A percentile compares a stretch with the other conserved stretches of the same genome.
Conservation (phyloP, 2,329 filamentous ascomycete species). For the Grosmannia penicillata region DNA sequence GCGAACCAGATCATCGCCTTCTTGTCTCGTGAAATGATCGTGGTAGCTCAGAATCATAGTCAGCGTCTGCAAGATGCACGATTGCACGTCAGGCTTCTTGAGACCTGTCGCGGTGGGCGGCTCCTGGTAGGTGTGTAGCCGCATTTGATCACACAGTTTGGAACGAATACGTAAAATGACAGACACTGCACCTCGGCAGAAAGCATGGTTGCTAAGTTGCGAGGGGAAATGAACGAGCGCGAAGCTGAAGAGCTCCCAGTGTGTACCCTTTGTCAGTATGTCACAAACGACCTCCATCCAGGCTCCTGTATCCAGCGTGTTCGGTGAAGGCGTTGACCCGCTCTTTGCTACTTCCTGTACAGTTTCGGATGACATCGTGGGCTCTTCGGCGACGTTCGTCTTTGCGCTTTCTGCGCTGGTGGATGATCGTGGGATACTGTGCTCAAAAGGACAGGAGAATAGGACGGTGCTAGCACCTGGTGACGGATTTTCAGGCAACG, state of each 20-base stretch:
- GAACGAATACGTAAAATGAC: slow-evolving; percentile 64
- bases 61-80: slow-evolving; percentile 75
- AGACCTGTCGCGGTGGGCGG: slow-evolving; percentile 66
- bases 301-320: slow-evolving; percentile 39
- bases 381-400: background rate
- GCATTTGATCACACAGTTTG: slow-evolving; percentile 70
- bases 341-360: background rate
- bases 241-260: slow-evolving; percentile 92
- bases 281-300: slow-evolving; percentile 68
- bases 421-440: background rate
- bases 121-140: slow-evolving; percentile 62
- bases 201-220: slow-evolving; percentile 76
- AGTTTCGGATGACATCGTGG: too few relatives aligned
- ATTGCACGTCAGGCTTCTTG: slow-evolving; percentile 75
- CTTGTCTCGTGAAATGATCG: slow-evolving; percentile 63
- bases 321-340: background rate
- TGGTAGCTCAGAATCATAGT: slow-evolving; percentile 88
- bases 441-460: slow-evolving; percentile 22
- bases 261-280: slow-evolving; percentile 58
- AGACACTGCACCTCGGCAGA: slow-evolving; percentile 60
- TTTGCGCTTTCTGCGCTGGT: background rate
- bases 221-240: slow-evolving; percentile 73
- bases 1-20: slow-evolving; percentile 80
- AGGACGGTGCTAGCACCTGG: slow-evolving; percentile 34
- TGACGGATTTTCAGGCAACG: slow-evolving; percentile 33